Base-by-base conservation (phyloP, 2,329 filamentous ascomycete genomes). In the Aspergillus persii region DNA sequence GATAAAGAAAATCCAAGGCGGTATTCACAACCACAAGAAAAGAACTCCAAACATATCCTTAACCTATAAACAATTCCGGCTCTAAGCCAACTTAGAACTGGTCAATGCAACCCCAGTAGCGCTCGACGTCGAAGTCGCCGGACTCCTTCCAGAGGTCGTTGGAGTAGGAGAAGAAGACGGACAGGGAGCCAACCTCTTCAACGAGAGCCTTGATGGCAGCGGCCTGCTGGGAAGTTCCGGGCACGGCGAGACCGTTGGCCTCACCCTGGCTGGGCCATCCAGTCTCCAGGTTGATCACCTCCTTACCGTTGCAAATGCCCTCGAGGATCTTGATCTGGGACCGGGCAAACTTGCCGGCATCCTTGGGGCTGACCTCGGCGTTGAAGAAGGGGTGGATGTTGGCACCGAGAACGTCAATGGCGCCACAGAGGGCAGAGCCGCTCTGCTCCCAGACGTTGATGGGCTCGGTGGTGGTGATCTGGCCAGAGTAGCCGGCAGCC, bases 361-460 rank as follows among this genome's bases (percentile, higher is more conserved):
- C 71, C 3, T 77, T 70, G 61, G 92, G 84, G 27, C 78, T 72
- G 64, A 88, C 83, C 59, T 84, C 80, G 50, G 86, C 74, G 83
- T 96, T 96, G 89, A 97, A 98, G 89, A 90, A 97, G 67, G 93
- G 88, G 81, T 98, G 93, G 71, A 96, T 87, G 84, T 97, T 96
- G 77, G 86, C 87, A 77, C 89, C 90, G 41, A 91, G 84, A 62
- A 96, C 81, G 73, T 96, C 92, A 60, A 97, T 83, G 69, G 83
- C 84, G 39, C 71, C 69, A 84, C 94, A 97, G 63, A 97, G 83
- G 52, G 77, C 77, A 33, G 62, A 60, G 23, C 73, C 84, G 64
- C 88, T 82, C 54, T 80, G 66, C 78, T 91, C 80, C 86, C 92
- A 92, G 74, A 89, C 83, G 77, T 88, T 85, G 69, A 96, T 84